Percentiles rank a stretch among this genome's conserved stretches.
Conservation (phyloP, 306 rosid species). For the Neltuma alba region DNA sequence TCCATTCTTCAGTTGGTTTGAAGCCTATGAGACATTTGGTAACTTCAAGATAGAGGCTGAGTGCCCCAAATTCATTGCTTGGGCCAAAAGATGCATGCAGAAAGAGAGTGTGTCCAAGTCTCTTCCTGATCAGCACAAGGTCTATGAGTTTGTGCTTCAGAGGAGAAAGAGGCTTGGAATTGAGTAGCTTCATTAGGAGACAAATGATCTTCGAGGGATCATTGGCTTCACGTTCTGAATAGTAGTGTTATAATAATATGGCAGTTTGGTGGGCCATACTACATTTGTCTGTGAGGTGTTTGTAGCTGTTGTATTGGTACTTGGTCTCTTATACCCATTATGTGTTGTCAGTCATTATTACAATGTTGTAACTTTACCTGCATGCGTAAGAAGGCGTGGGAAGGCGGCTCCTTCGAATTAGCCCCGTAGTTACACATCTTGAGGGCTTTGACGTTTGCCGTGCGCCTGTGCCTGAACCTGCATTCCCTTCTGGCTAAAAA, state of each 20-base stretch:
- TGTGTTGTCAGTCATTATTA: background rate
- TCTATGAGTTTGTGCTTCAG: background rate
- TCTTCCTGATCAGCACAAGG: conserved; percentile 31
- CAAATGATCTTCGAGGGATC: no score
- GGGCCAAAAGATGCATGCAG: conserved; percentile 43
- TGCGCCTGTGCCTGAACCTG: no score
- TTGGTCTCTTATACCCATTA: background rate
- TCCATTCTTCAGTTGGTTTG: conserved; percentile 35
- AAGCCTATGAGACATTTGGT: conserved; percentile 16
- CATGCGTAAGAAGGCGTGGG: background rate
- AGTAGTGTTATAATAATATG: background rate
- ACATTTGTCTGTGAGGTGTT: background rate
- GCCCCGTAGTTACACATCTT: background rate
- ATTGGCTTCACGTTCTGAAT: background rate
- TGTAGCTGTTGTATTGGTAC: background rate
- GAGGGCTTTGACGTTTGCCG: background rate
- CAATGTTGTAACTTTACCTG: background rate
- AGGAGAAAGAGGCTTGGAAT: background rate
- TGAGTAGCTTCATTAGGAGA: background rate
- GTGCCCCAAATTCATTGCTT: conserved; percentile 38
- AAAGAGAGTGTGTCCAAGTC: conserved; percentile 37
- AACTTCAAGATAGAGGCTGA: conserved; percentile 19
- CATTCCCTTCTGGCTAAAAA: no score
- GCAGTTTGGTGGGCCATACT: conserved; percentile 27
- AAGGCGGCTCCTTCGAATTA: background rate